Base-by-base conservation (phyloP, 768 basidiomycete genomes). In the Gloeopeniophorella convolvens region DNA sequence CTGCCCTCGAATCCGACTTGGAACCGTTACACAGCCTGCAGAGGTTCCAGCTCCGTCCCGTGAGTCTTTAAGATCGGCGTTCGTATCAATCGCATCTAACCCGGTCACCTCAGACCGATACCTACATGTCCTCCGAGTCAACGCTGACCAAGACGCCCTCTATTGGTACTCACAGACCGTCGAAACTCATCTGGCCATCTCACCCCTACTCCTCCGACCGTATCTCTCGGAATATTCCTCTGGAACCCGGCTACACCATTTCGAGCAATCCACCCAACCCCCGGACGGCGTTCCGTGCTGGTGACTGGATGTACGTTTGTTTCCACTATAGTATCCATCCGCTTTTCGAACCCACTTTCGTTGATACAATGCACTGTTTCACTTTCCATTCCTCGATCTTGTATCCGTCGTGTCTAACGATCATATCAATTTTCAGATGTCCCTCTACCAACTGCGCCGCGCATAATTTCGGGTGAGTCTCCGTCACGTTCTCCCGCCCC, bases 401-500 rank as follows among this genome's bases (percentile, higher is more conserved):
- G 21, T 32, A 28, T 50, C n/a, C 21, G 7, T 15, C 24, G 7
- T 31, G 26, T 42, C 51, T 48, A 30, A 42, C 39, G 28, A 48
- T 48, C 42, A 40, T 9, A 23, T 12, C 24, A 18, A 47, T 15
- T 42, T 52, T 16, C 56, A 87, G 87, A 71, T 89, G 87, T 62
- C 70, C 69, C 48, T 76, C 78, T 48, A 71, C 77, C 57, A 79
- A 74, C 40, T 90, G 88, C 64, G 82, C 79, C 59, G 86, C 85
- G 12, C 85, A 89, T 65, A 90, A 90, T 69, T 90, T 89, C 72
- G 83, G 83, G 86, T 88, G 65, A 72, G 83, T 78, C 45, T 46
- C 42, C 53, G 43, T 42, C 59, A 49, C 39, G 27, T 53, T 26
- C 23, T 37, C 31, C 45, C n/a, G 24, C 10, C 21, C 56, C 46